Evolutionary conservation across 2,329 filamentous ascomycete species (phyloP), one percentile per base, ranked within the genome.

Genomic region (Pestalotiopsis sp.): DNA sequence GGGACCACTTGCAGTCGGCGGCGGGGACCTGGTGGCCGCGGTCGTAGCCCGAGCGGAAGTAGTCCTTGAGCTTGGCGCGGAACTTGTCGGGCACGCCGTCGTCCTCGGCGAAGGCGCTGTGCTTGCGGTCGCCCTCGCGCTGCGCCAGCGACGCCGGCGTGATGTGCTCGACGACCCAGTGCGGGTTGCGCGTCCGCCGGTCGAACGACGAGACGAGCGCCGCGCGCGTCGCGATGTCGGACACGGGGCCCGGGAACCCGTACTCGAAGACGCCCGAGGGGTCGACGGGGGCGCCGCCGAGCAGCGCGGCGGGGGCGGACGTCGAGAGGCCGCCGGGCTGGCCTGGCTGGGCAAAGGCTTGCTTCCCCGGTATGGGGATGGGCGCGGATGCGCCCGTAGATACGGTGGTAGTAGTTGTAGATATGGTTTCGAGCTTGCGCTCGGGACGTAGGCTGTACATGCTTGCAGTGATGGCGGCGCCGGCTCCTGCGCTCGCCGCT

Each of bases 101-200:
- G 81, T 99, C 96, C 82, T 99, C 95, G 73, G 90, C 81, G 80
- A 99, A 99, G 70, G 83, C 82, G 79, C 91, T 94, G 86, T 95
- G 86, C 80, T 93, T 93, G 77, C 96, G 91, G 83, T 98, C 95
- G 73, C 89, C 96, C 70, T 92, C 90, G 71, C 90, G 90, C 65
- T 85, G 80, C 3, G 91, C 86, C 14, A 99, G 88, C 0, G 95
- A 98, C 45, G 90, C 88, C 1, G 94, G 90, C 0, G 96, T 99
- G 81, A 99, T 98, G 85, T 99, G 96, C 84, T 99, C 96, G 72
- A 92, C 91, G 9, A 95, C 96, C 95, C 95, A 99, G 79, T 93
- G 88, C 38, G 96, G 96, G 82, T 99, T 99, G 78, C 95, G 90
- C 58, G 90, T 92, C 70, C 93, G 91, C 36, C 96, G 93, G 83